Evolutionary conservation across 768 basidiomycete genomes (phyloP), one percentile per base, ranked within the genome.

Genomic region (Macrocybe gigantea): DNA sequence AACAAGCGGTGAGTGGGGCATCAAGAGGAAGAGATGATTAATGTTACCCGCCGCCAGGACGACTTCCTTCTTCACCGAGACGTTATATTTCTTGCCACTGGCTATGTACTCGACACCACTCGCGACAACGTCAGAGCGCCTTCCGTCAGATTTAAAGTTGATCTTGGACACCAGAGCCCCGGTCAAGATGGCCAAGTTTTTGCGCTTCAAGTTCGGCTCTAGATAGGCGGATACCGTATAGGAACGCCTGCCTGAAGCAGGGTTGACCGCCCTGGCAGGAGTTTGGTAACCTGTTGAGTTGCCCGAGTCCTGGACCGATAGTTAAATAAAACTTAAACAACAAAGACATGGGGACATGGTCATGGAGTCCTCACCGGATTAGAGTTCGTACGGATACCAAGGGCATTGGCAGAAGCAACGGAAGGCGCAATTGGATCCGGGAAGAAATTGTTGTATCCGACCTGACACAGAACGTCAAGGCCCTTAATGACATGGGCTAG

Each of bases 41-140:
- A 33, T 14, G 39, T 49, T 58, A 61, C 69, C 72, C 8, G 70
- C 66, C 13, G 63, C 63, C 3, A 79, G 58, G 43, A 80, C 71
- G 38, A 79, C 74, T 56, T 82, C 79, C 44, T 68, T 69, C 43
- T 56, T 63, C n/a, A 71, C 74, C 14, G 61, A 63, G 14, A 69
- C 72, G 13, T 55, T 54, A 50, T 37, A 33, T 7, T 41, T 41
- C 9, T 70, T 64, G 2, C 42, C 55, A 35, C 53, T 38, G 6
- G 53, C 62, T 8, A 52, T 58, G 56, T 77, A 78, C 37, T 67
- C 66, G 14, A 80, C 68, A 5, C 72, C 72, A 29, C 62, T 65
- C 3, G 75, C 77, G 32, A 58, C 54, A 12, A 59, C 49, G 9
- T 47, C 47, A 7, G 51, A 49, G 29, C 39, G 42, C 30, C 35